Evolutionary conservation across 129 eudicot genomes (phyloP).

Genomic region (Calendula officinalis): DNA sequence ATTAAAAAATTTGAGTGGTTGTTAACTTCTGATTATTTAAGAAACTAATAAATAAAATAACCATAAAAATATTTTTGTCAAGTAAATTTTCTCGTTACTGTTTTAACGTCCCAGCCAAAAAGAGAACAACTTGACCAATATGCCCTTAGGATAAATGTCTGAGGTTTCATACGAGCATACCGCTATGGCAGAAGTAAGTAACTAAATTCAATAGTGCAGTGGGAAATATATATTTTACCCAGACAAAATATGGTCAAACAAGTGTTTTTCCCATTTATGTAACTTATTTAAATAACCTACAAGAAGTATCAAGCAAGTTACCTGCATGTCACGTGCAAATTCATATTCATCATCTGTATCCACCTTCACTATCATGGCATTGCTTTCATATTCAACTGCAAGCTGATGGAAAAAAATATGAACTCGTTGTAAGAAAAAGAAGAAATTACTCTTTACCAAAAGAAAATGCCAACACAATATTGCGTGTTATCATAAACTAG

Average conservation of each 20-base stretch:
- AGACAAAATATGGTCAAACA: not conserved
- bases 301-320: slow-evolving; percentile 21
- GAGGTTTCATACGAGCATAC: not conserved
- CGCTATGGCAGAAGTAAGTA: not conserved
- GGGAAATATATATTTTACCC: not conserved
- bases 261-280: not conserved
- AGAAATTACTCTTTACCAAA: not conserved
- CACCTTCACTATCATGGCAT: slow-evolving; percentile 81
- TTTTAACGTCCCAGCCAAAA: not conserved
- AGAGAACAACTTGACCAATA: not conserved
- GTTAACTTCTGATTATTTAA: too few species aligned
- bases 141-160: not conserved
- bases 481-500: not conserved
- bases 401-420: slow-evolving; percentile 45
- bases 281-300: not conserved
- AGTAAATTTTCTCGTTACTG: not conserved
- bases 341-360: slow-evolving; percentile 97
- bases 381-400: slow-evolving; percentile 91
- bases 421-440: not conserved
- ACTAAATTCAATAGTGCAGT: not conserved
- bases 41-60: too few species aligned
- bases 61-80: not conserved
- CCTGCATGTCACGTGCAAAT: slow-evolving; percentile 98
- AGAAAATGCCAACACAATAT: not conserved
- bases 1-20: too few species aligned